phyloP scores from a whole-genome alignment of 2,329 filamentous ascomycete species.

The Macrophomina tecta region DNA sequence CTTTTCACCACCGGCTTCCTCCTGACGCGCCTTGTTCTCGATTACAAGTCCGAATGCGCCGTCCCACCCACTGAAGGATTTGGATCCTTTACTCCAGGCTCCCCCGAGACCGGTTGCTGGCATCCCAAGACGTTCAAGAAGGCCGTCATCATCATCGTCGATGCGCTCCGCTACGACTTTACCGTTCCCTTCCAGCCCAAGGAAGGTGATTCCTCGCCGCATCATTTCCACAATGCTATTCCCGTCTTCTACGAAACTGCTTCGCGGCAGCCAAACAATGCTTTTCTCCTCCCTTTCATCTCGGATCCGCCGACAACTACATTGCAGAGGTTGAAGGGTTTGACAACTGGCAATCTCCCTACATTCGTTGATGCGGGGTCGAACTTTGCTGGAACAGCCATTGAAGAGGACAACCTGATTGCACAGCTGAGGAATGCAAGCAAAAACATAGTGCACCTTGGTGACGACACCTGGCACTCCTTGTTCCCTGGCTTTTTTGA shows the following conservation, averaged over 20 bases:
- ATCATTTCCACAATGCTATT: conserved; percentile 84
- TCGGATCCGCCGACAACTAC: conserved; percentile 96
- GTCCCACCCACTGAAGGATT: conserved; percentile 69
- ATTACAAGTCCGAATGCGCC: conserved; percentile 78
- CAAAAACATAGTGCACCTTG: conserved; percentile 86
- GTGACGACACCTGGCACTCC: conserved; percentile 97
- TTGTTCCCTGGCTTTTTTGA: conserved; percentile 96
- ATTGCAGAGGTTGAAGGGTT: conserved; percentile 86
- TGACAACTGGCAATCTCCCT: conserved; percentile 93
- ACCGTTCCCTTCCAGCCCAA: conserved; percentile 75
- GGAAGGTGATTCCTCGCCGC: conserved; percentile 54
- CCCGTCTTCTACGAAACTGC: conserved; percentile 87
- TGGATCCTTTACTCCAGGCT: conserved; percentile 43
- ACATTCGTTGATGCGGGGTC: conserved; percentile 94
- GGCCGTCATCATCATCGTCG: conserved; percentile 87
- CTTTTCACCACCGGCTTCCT: conserved; percentile 96
- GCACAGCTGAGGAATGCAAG: conserved; percentile 68
- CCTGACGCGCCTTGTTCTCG: conserved; percentile 80
- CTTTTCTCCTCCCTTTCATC: conserved; percentile 92
- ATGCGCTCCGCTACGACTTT: conserved; percentile 96
- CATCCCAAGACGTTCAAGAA: conserved; percentile 93
- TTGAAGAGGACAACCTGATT: conserved; percentile 87
- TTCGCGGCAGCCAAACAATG: conserved; percentile 74
- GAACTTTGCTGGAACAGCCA: conserved; percentile 93
- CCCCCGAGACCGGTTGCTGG: conserved; percentile 78